phyloP scores from a whole-genome alignment of 352 stramenopile species.

The Globisporangium megalacanthum region DNA sequence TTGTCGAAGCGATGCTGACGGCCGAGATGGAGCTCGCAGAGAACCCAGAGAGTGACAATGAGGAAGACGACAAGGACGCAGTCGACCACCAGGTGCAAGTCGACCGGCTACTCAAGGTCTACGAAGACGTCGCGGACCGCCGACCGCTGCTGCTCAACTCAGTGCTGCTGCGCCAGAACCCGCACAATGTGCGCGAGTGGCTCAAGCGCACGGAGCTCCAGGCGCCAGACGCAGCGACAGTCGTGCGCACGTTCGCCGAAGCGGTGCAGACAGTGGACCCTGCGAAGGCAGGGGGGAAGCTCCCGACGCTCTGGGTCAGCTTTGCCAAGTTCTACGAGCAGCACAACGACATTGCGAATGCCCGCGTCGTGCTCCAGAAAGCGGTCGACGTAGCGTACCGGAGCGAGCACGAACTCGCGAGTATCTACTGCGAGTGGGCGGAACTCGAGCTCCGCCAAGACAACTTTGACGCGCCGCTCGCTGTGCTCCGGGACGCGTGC shows the following conservation, averaged over 20 bases:
- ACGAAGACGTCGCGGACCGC: conserved; percentile 92
- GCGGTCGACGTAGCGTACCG: conserved; percentile 74
- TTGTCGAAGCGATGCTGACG: conserved; percentile 97
- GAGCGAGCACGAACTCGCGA: conserved; percentile 90
- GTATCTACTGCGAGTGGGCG: conserved; percentile 92
- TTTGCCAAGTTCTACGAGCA: conserved; percentile 96
- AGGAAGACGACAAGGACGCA: conserved; percentile 70
- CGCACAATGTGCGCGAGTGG: conserved; percentile 98
- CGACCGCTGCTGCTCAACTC: conserved; percentile 93
- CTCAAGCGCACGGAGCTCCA: conserved; percentile 92
- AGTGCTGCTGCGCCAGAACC: conserved; percentile 98
- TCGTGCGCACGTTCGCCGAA: conserved; percentile 85
- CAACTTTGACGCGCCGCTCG: conserved; percentile 92
- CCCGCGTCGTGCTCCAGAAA: conserved; percentile 90
- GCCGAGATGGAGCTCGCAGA: conserved; percentile 92
- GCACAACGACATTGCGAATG: conserved; percentile 88
- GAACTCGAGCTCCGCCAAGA: conserved; percentile 96
- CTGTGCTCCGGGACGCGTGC: conserved; percentile 83
- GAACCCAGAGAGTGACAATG: conserved; percentile 23
- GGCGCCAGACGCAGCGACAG: conserved; percentile 43
- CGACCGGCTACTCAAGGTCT: conserved; percentile 79
- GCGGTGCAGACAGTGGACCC: conserved; percentile 92
- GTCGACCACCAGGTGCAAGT: conserved; percentile 63
- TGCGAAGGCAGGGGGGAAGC: conserved; percentile 71
- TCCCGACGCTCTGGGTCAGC: conserved; percentile 91